A percentile compares a stretch with the other conserved stretches of the same genome.
Evolutionary conservation across 306 rosid species (phyloP).

Genomic region (Casuarina equisetifolia): DNA sequence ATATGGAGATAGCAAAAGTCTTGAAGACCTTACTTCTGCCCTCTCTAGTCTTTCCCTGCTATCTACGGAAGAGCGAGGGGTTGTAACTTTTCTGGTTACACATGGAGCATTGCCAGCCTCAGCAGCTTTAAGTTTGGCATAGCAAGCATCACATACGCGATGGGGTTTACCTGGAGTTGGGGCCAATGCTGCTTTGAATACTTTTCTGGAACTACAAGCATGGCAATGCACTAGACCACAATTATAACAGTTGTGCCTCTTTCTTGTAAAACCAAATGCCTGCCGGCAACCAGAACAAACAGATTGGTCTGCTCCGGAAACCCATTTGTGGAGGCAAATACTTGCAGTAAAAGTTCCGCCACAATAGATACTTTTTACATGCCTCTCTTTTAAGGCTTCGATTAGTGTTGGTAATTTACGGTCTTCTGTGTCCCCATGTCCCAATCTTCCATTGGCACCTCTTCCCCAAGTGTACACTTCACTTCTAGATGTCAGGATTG

Average conservation of each 20-base stretch:
- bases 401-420: constrained; percentile 71
- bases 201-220: constrained; percentile 93
- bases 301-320: constrained; percentile 92
- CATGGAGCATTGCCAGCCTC: constrained; percentile 42
- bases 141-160: constrained; percentile 91
- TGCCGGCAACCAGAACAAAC: constrained; percentile 88
- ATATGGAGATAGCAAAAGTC: constrained; percentile 58
- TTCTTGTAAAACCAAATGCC: constrained; percentile 91
- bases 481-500: constrained; percentile 85
- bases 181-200: constrained; percentile 81
- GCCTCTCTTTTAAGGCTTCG: constrained; percentile 84
- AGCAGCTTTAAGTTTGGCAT: constrained; percentile 65
- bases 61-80: constrained; percentile 50
- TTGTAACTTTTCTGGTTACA: constrained; percentile 37
- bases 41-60: constrained; percentile 46
- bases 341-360: constrained; percentile 82
- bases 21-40: constrained; percentile 62
- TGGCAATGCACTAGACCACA: constrained; percentile 95
- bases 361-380: constrained; percentile 75
- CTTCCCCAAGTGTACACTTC: constrained; percentile 95
- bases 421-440: constrained; percentile 81
- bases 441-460: constrained; percentile 94
- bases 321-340: constrained; percentile 93
- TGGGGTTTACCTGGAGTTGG: constrained; percentile 96
- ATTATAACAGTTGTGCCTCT: constrained; percentile 90